Percentiles rank a stretch among this genome's conserved stretches.
Conservation (phyloP, 768 basidiomycete species). For the Boletus insuetus region DNA sequence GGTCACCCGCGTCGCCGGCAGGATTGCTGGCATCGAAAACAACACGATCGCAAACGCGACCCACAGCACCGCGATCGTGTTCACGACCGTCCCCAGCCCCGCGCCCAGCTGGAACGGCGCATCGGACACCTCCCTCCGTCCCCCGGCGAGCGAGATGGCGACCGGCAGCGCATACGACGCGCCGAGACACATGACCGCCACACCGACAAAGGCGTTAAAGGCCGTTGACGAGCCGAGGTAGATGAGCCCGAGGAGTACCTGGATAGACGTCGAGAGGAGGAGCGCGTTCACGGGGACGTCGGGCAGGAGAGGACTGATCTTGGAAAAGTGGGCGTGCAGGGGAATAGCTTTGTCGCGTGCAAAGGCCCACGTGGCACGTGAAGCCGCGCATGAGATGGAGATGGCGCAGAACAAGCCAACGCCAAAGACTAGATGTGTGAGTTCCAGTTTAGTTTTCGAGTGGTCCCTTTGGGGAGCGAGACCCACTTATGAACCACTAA, state of each 20-base stretch:
- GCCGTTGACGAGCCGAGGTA: slow-evolving; percentile 61
- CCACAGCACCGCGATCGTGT: slow-evolving; percentile 57
- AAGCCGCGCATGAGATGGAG: slow-evolving; percentile 64
- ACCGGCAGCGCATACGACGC: slow-evolving; percentile 65
- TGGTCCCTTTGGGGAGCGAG: too few species aligned
- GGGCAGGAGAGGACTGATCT: slow-evolving; percentile 37
- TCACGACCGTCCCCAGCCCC: slow-evolving; percentile 41
- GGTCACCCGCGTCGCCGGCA: slow-evolving; percentile 49
- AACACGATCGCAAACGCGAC: slow-evolving; percentile 57
- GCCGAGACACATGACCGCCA: slow-evolving; percentile 63
- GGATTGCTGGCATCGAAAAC: slow-evolving; percentile 65
- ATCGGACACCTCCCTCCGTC: slow-evolving; percentile 42
- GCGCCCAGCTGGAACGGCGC: slow-evolving; percentile 52
- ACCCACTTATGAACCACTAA: slow-evolving; percentile 44
- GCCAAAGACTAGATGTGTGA: slow-evolving; percentile 42
- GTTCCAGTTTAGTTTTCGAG: background rate
- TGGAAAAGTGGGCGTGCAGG: slow-evolving; percentile 45
- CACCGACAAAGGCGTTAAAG: slow-evolving; percentile 67
- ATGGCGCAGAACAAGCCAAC: slow-evolving; percentile 61
- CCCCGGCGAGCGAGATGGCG: slow-evolving; percentile 46
- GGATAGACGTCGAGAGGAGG: slow-evolving; percentile 54
- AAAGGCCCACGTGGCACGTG: slow-evolving; percentile 70
- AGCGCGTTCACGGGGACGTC: slow-evolving; percentile 62
- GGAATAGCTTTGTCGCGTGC: slow-evolving; percentile 67
- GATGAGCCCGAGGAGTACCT: slow-evolving; percentile 59